Base-by-base conservation (phyloP, 2,329 filamentous ascomycete genomes). In the Cadophora sp. region DNA sequence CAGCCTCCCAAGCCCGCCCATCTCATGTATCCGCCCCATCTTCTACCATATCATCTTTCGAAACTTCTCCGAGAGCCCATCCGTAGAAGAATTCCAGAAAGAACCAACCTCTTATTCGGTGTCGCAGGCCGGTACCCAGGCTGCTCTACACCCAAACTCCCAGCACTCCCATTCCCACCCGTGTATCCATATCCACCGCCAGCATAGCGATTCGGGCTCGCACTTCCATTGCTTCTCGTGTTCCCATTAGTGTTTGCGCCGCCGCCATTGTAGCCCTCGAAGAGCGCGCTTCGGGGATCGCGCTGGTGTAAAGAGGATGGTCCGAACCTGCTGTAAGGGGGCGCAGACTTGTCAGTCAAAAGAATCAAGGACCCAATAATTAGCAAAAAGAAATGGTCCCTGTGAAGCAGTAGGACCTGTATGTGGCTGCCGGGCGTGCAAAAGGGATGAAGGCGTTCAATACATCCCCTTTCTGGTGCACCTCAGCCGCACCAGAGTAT, bases 291-390 rank as follows among this genome's bases (percentile, higher is more conserved):
- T 77, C 91, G 84, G 76, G 88, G 86, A 82, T 92, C 85, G 82
- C 91, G 86, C 83, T 93, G 91, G 79, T 93, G 91, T 70, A 93
- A 87, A 73, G 85, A 86, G 59, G 89, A 90, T 75, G 85, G 81
- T 74, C 87, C 85, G 79, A 92, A 92, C 83, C 91, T 92, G 70
- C 68, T 71, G 24, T 51, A 22, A 1, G 19, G 19, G 37, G 12
- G 29, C 5, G 29, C 40, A n/a, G 7, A 11, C 34, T 16, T 31
- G 60, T 73, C 51, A 64, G 66, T 34, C n/a, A 37, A 26, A 31
- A n/a, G 14, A n/a, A 26, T 50, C 5, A 40, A 22, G 22, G 4
- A 22, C n/a, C 1, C 6, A 22, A 6, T 43, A 19, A 22, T 48
- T 4, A 22, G 22, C 22, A 48, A 6, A 48, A 22, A 6, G 6